phyloP scores from a whole-genome alignment of 2,329 filamentous ascomycete genomes.

The Ophiognomonia clavigignenti-juglandacearum region DNA sequence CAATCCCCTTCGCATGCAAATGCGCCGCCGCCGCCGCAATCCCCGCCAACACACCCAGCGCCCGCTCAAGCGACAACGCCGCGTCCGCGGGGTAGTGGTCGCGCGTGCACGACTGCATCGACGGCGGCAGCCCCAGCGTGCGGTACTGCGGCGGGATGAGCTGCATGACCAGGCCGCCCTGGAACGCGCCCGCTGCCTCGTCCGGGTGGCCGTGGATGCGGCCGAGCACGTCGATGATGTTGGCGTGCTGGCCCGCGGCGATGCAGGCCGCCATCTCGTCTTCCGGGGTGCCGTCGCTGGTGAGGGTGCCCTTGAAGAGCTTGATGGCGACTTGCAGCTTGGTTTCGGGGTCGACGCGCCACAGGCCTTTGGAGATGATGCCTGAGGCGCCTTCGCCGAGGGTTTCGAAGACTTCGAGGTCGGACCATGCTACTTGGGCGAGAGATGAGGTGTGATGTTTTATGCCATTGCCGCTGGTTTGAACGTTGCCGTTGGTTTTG shows the following conservation, averaged over 20 bases:
- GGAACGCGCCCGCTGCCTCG: slow-evolving; percentile 21
- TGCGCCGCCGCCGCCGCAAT: slow-evolving; percentile 38
- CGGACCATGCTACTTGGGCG: slow-evolving; percentile 33
- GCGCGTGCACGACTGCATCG: slow-evolving; percentile 39
- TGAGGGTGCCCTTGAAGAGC: slow-evolving; percentile 41
- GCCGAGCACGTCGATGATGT: slow-evolving; percentile 41
- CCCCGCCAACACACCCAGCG: slow-evolving; percentile 31
- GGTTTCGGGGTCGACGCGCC: slow-evolving; percentile 24
- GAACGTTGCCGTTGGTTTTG: slow-evolving; percentile 16
- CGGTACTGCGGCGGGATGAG: slow-evolving; percentile 38
- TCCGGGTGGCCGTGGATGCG: slow-evolving; percentile 36
- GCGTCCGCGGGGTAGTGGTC: slow-evolving; percentile 33
- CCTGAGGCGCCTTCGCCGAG: slow-evolving; percentile 43
- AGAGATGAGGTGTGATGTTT: slow-evolving; percentile 19
- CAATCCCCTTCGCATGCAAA: slow-evolving; percentile 37
- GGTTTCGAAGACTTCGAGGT: slow-evolving; percentile 33
- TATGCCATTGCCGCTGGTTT: slow-evolving; percentile 11
- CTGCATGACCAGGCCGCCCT: slow-evolving; percentile 40
- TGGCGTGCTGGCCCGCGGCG: slow-evolving; percentile 38
- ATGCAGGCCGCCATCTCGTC: slow-evolving; percentile 45
- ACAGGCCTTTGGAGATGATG: slow-evolving; percentile 36
- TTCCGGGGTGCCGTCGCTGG: slow-evolving; percentile 41
- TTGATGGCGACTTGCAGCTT: slow-evolving; percentile 40
- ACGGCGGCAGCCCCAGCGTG: slow-evolving; percentile 39
- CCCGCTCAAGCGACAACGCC: slow-evolving; percentile 24